Base-by-base conservation (phyloP, 2,329 filamentous ascomycete genomes). In the Ceratocystis cubensis region DNA sequence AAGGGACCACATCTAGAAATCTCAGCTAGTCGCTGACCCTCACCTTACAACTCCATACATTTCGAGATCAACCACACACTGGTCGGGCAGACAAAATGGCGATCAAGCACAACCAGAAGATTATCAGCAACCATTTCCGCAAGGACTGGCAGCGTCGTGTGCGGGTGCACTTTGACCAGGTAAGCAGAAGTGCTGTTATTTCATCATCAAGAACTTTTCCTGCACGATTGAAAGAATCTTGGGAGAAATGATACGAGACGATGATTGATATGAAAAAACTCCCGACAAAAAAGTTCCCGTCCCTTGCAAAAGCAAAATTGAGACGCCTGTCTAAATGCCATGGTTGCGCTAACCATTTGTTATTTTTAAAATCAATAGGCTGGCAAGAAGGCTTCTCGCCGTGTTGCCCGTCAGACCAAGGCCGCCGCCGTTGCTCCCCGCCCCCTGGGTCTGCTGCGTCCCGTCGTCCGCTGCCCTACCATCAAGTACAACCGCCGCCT, bases 121-220 rank as follows among this genome's bases (percentile, higher is more conserved):
- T 96, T 81, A 88, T 89, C 79, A 89, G 93, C 86, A 96, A 95
- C 87, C 92, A 96, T 80, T 96, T 96, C 90, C 92, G 91, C 83
- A 96, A 96, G 91, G 92, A 99, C 86, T 99, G 94, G 94, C 92
- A 97, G 82, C 90, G 91, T 83, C 90, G 92, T 83, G 94, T 99
- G 78, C 90, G 91, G 82, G 89, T 90, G 81, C 94, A 99, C 86
- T 99, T 99, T 84, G 91, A 99, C 85, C 94, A 97, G 91, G 93
- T 96, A 64, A 68, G 66, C 22, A 68, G 64, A 64, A 61, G 59
- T 59, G 62, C 64, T 59, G 66, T 61, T 64, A 68, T 64, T 64
- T 64, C 64, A 64, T 63, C 53, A 50, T 66, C 66, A 61, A 68
- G 50, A 64, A 68, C 59, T 1, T 65, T 64, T 56, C 61, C 63